phyloP scores from a whole-genome alignment of 2,329 filamentous ascomycete genomes.

The Camillea tinctor region DNA sequence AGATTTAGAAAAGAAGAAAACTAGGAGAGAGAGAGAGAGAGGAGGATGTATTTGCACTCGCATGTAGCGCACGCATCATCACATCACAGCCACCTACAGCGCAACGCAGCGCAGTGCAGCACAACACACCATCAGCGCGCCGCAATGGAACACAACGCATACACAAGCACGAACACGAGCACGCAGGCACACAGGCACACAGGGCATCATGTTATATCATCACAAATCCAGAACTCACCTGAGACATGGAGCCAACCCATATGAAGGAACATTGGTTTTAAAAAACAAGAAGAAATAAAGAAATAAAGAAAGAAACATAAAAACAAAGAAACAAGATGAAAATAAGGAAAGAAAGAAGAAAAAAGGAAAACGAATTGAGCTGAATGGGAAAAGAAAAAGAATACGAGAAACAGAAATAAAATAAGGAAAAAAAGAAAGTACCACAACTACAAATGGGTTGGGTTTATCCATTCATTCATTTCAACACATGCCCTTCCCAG shows the following conservation, averaged over 20 bases:
- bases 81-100: neutral
- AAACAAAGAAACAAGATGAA: neutral
- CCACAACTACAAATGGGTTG: neutral
- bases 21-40: too few relatives aligned
- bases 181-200: neutral
- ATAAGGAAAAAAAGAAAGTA: neutral
- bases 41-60: neutral
- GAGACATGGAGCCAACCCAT: constrained; percentile 7
- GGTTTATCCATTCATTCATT: neutral
- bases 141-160: neutral
- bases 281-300: too few relatives aligned
- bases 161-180: neutral
- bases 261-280: constrained; percentile 1
- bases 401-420: neutral
- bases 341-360: neutral
- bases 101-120: neutral
- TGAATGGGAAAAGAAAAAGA: too few relatives aligned
- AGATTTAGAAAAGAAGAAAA: neutral
- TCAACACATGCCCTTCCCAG: neutral
- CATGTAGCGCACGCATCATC: neutral
- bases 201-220: neutral
- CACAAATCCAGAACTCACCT: neutral
- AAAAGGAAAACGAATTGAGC: too few relatives aligned
- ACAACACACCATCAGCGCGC: neutral
- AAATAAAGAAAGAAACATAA: neutral